phyloP scores from a whole-genome alignment of 441 rosid genomes.

The Corymbia citriodora region DNA sequence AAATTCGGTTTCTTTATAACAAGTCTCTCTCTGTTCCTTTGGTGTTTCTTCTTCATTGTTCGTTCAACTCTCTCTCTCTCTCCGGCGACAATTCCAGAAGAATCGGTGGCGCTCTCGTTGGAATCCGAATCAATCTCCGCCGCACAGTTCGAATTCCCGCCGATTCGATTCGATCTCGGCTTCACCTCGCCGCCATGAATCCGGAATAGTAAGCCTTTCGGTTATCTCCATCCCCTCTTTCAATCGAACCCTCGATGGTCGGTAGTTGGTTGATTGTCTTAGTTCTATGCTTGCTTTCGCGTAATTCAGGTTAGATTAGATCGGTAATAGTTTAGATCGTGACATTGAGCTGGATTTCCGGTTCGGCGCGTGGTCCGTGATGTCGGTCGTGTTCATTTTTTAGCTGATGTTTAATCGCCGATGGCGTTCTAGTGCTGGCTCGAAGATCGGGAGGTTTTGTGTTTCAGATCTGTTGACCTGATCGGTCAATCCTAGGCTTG shows the following conservation, averaged over 20 bases:
- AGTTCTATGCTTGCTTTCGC: not conserved
- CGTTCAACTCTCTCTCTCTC: not conserved
- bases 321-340: not conserved
- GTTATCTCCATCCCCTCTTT: not conserved
- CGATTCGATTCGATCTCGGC: not conserved
- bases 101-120: not conserved
- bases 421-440: not conserved
- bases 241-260: not conserved
- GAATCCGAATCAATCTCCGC: not conserved
- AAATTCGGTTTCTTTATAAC: not conserved
- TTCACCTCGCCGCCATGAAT: not conserved
- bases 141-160: not conserved
- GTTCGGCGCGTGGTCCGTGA: not conserved
- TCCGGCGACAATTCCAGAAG: not conserved
- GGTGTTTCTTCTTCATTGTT: not conserved
- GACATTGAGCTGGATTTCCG: not conserved
- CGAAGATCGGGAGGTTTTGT: not conserved
- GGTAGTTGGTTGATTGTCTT: not conserved
- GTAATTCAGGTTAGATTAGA: not conserved
- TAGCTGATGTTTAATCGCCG: not conserved
- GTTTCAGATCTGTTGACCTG: not conserved
- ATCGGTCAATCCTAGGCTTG: not conserved
- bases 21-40: not conserved
- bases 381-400: not conserved
- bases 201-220: not conserved